Evolutionary conservation across 352 stramenopile genomes (phyloP), one percentile per base, ranked within the genome.

Genomic region (Phytophthora pistaciae): DNA sequence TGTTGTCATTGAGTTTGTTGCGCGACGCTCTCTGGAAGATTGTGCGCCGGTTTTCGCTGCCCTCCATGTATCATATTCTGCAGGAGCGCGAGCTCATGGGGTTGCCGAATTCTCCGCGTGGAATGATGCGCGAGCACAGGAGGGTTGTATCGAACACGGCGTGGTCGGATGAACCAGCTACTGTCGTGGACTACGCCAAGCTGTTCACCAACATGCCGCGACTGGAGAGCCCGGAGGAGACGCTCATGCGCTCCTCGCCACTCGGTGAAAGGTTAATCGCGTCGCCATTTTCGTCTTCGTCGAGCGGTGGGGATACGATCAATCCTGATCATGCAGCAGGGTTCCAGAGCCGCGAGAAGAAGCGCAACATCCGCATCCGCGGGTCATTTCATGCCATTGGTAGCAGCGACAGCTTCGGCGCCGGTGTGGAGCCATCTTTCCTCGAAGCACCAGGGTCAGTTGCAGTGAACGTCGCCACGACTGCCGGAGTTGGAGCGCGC

Each of bases 21-120:
- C 82, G 87, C 33, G 87, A 94, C 52, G 44, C 77, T 33, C 70
- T 94, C 11, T 94, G 87, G 87, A 94, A 94, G 64, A 74, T 91
- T 55, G 53, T 94, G 42, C 85, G 85, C 16, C 87, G 87, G 5
- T 69, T 92, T 53, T 77, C 69, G 25, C 84, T 84, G 11, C 87
- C 87, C 5, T 91, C 85, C 13, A 85, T 85, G 44, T 93, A 94
- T 50, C 87, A 94, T 55, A 94, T 94, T 57, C 54, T 94, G 3
- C 87, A 94, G 54, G 87, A 94, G 54, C 87, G 87, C 1, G 87
- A 94, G 46, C 78, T 84, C 57, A 75, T 94, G 56, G 77, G 70
- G 10, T 69, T 93, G 31, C 77, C 79, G 3, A 93, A 87, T 46
- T 91, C 85, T 5, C 85, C 85, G 16, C 78, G 79, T 29, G 78